Percentiles rank a stretch among this genome's conserved stretches.
phyloP scores from a whole-genome alignment of 2,329 filamentous ascomycete genomes.

The Clonostachys rhizophaga region DNA sequence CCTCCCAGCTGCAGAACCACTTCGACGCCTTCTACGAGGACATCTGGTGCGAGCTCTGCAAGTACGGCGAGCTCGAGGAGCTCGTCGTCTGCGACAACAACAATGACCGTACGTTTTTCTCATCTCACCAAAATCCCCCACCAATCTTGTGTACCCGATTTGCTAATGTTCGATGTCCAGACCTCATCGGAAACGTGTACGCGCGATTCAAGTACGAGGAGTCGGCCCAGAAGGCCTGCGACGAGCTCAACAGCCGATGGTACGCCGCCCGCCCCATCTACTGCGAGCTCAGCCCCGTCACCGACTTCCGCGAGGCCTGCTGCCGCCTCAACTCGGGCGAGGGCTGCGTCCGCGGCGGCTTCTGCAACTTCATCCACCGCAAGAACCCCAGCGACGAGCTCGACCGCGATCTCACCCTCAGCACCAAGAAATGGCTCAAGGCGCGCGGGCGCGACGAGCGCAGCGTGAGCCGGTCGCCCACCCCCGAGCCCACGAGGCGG shows the following conservation, averaged over 20 bases:
- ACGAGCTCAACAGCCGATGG: constrained; percentile 91
- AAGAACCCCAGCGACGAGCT: constrained; percentile 91
- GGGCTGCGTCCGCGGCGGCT: constrained; percentile 91
- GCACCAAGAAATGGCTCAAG: constrained; percentile 96
- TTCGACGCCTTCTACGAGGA: constrained; percentile 99
- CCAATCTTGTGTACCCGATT: background rate
- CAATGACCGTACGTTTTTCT: constrained; percentile 72
- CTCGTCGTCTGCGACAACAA: constrained; percentile 99
- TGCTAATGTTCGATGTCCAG: constrained; percentile 27
- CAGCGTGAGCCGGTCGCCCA: constrained; percentile 77
- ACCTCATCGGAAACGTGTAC: constrained; percentile 98
- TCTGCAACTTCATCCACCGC: constrained; percentile 99
- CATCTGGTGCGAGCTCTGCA: constrained; percentile 99
- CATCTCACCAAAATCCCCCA: background rate
- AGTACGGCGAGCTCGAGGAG: constrained; percentile 96
- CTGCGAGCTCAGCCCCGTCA: constrained; percentile 94
- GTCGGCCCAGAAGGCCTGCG: constrained; percentile 86
- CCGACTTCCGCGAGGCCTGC: constrained; percentile 96
- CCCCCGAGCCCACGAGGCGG: constrained; percentile 75
- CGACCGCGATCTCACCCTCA: constrained; percentile 79
- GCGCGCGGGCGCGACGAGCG: constrained; percentile 77
- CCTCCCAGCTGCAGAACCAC: constrained; percentile 95
- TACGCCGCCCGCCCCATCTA: constrained; percentile 97
- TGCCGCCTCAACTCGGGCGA: constrained; percentile 92
- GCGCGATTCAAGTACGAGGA: constrained; percentile 99